Base-by-base conservation (phyloP, 2,329 filamentous ascomycete genomes). In the Penicillium sp. region DNA sequence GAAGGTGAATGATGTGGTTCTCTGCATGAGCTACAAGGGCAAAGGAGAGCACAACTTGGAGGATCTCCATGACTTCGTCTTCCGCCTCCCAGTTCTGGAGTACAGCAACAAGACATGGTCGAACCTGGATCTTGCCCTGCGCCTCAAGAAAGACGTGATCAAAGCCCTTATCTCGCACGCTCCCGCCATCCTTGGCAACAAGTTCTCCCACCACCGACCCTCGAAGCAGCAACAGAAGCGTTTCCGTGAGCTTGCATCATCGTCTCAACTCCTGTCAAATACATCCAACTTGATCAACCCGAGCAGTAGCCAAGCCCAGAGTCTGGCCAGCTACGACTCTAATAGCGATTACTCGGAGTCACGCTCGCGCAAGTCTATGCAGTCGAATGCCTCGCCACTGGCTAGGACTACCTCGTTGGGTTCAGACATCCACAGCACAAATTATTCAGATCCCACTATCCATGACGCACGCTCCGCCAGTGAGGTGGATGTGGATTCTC, bases 31-130 rank as follows among this genome's bases (percentile, higher is more conserved):
- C 64, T 96, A 96, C 77, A 95, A 97, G 69, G 93, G 94, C 64
- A 94, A 89, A 67, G 88, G 90, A 39, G 88, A 95, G 57, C 88
- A 90, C 64, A 98, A 97, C 62, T 79, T 98, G 50, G 89, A 96
- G 71, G 94, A 98, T 68, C 85, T 98, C 15, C 91, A 98, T 70
- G 85, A 97, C 64, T 94, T 98, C 59, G 93, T 98, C 43, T 98
- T 98, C 79, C 84, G 88, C 31, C 81, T 98, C 71, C 93, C 93
- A 3, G 85, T 87, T 2, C 83, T 98, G 41, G 93, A 98, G 67
- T 97, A 95, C 73, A 83, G 88, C 56, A 98, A 98, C 77, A 98
- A 98, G 75, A 97, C 90, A 8, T 98, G 93, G 93, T 96, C 89
- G 6, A 98, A 97, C 66, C 79, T 98, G 6, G 93, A 98, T 63